phyloP scores from a whole-genome alignment of 73 alveolate species.

The Paramecium biaurelia region DNA sequence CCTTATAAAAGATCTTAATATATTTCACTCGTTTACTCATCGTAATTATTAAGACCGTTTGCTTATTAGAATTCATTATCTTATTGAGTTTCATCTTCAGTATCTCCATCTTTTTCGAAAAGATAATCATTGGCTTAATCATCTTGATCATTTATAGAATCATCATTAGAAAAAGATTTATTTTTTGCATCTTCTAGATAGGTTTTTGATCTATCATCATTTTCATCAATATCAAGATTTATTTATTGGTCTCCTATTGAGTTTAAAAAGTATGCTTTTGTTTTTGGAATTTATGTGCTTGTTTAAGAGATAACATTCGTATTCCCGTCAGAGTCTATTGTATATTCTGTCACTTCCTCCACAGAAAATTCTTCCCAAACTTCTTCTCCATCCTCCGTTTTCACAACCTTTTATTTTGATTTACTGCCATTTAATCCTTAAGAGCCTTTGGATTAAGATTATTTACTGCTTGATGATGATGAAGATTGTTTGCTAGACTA shows the following conservation, averaged over 20 bases:
- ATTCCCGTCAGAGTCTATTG: not conserved
- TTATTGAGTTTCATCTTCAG: not conserved
- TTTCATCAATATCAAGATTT: not conserved
- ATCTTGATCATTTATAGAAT: not conserved
- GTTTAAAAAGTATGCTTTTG: not conserved
- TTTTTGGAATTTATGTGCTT: not conserved
- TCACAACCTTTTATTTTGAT: not conserved
- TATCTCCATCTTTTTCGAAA: not conserved
- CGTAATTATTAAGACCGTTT: not conserved
- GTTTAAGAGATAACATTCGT: not conserved
- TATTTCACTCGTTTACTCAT: not conserved
- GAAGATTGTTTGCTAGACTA: not conserved
- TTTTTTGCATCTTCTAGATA: not conserved
- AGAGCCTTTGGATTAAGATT: not conserved
- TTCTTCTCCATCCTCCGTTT: constrained; percentile 2
- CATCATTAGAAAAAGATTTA: not conserved
- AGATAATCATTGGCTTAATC: not conserved
- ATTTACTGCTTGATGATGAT: not conserved
- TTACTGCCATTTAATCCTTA: not conserved
- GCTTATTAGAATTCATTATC: not conserved
- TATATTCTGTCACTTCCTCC: not conserved
- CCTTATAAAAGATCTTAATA: not conserved
- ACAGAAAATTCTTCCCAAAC: not conserved
- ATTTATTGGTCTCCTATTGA: not conserved
- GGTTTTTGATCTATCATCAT: not conserved